Evolutionary conservation across 106 monocot species (phyloP).

Genomic region (Platanthera guangdongensis): DNA sequence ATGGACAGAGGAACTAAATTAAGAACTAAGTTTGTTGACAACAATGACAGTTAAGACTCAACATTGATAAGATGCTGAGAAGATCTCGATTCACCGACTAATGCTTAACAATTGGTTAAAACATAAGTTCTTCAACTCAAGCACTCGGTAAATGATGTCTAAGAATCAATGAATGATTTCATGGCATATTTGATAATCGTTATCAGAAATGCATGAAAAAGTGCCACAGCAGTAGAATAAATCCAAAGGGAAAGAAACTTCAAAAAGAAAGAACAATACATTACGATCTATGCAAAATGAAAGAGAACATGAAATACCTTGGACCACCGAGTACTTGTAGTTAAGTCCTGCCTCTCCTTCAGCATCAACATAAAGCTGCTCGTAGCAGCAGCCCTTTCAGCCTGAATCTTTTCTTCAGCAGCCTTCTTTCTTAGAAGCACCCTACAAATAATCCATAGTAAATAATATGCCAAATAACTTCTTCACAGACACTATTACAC

Average conservation of each 20-base stretch:
- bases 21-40: no score
- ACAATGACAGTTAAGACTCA: no score
- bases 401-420: conserved; percentile 60
- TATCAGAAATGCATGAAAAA: no score
- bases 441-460: conserved; percentile 22
- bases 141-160: no score
- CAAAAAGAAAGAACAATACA: neutral
- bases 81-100: no score
- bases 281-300: neutral
- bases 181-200: no score
- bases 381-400: conserved; percentile 31
- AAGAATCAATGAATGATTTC: no score
- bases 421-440: conserved; percentile 52
- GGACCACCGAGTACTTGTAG: conserved; percentile 64
- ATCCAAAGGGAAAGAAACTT: neutral
- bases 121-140: no score
- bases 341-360: conserved; percentile 51
- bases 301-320: conserved; percentile 30
- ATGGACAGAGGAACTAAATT: no score
- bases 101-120: no score
- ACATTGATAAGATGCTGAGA: no score
- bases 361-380: conserved; percentile 77
- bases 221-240: neutral
- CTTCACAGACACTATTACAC: neutral
- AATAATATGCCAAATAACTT: neutral